Percentiles rank a stretch among this genome's conserved stretches.
Conservation (phyloP, 2,329 filamentous ascomycete genomes). For the Colletotrichum sp. region DNA sequence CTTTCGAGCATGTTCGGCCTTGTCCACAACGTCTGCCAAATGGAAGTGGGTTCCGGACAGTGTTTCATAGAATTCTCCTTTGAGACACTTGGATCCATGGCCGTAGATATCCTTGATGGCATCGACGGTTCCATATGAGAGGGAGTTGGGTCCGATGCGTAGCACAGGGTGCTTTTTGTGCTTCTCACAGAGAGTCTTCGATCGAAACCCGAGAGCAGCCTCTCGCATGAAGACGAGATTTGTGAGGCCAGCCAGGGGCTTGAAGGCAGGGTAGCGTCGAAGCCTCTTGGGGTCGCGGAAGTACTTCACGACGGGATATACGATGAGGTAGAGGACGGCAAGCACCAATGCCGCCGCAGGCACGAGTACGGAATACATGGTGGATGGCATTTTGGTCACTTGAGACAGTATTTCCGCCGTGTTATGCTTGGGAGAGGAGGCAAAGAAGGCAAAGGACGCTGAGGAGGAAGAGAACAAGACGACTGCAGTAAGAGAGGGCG, state of each 20-base stretch:
- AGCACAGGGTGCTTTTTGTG: conserved; percentile 50
- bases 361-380: background rate
- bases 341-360: background rate
- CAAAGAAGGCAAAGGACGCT: background rate
- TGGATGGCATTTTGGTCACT: background rate
- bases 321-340: background rate
- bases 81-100: conserved; percentile 53
- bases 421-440: background rate
- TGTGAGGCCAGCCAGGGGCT: conserved; percentile 24
- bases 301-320: background rate
- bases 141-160: conserved; percentile 46
- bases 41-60: conserved; percentile 53
- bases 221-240: conserved; percentile 21
- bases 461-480: background rate
- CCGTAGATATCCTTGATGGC: conserved; percentile 56
- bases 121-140: conserved; percentile 42
- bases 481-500: background rate
- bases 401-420: rapidly evolving
- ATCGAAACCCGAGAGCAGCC: background rate
- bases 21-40: conserved; percentile 57
- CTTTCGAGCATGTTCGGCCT: conserved; percentile 55
- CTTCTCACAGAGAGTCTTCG: background rate
- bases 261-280: conserved; percentile 25
- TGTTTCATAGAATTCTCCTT: conserved; percentile 51
- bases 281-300: conserved; percentile 28